Evolutionary conservation across 768 basidiomycete species (phyloP).

Genomic region (Suillus ampliporus): DNA sequence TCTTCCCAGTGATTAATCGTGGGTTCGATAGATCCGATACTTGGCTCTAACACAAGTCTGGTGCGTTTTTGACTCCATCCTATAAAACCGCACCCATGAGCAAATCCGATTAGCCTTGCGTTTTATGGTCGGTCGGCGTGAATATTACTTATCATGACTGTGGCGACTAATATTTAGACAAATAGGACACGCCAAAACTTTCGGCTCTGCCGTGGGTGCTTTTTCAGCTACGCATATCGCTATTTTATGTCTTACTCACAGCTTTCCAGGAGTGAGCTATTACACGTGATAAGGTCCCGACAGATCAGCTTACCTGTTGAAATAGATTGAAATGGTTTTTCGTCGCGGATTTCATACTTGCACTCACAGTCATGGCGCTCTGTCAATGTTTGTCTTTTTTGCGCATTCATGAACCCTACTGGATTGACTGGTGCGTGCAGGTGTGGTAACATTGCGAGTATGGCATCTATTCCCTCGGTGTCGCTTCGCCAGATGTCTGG

Average conservation of each 20-base stretch:
- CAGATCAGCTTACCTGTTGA: not conserved
- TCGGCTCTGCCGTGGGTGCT: not conserved
- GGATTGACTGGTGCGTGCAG: constrained; percentile 9
- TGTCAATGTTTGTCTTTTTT: constrained; percentile 23
- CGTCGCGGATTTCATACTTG: not conserved
- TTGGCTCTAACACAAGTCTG: not conserved
- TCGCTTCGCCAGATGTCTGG: constrained; percentile 8
- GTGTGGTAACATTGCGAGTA: constrained; percentile 19
- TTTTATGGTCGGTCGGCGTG: not conserved
- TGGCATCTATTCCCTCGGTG: constrained; percentile 23
- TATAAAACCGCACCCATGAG: not conserved
- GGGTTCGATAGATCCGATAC: not conserved
- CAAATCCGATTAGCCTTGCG: not conserved
- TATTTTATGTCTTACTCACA: not conserved
- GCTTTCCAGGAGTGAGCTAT: not conserved
- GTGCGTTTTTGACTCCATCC: not conserved
- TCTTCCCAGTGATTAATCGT: not conserved
- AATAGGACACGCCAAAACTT: not conserved
- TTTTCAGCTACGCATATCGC: not conserved
- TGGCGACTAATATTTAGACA: not conserved
- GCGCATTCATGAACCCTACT: constrained; percentile 1
- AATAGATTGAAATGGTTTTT: not conserved
- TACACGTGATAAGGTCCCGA: not conserved
- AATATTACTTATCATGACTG: not conserved
- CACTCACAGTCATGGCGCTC: constrained; percentile 2